These are phyloP conservation scores for Sisymbrium altissimum DNA, from an alignment of 345 rosid genomes.

Conservation along the genomic window DNA sequence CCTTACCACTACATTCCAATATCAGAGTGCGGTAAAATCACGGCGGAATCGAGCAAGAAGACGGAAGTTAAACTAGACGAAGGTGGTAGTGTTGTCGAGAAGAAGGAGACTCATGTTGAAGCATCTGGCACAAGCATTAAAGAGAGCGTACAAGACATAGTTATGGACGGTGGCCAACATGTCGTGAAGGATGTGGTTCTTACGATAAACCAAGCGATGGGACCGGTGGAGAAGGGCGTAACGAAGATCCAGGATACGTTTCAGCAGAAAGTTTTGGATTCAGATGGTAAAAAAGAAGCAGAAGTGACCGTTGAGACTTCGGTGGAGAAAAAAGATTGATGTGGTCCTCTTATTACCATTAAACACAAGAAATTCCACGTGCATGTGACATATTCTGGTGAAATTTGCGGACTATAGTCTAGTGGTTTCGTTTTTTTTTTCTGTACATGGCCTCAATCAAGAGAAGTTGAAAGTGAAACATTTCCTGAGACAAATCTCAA, in stretches of 20 bases:
- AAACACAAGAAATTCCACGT: background rate
- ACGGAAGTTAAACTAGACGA: conserved; percentile 38
- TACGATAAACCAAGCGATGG: conserved; percentile 85
- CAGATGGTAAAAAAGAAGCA: conserved; percentile 36
- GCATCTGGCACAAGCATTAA: conserved; percentile 74
- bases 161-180: conserved; percentile 69
- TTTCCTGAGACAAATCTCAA: background rate
- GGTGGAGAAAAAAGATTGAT: conserved; percentile 11
- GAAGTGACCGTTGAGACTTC: conserved; percentile 39
- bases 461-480: background rate
- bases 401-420: background rate
- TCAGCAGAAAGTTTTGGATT: conserved; percentile 39
- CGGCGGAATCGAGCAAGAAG: conserved; percentile 42
- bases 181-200: conserved; percentile 74
- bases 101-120: conserved; percentile 48
- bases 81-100: conserved; percentile 38
- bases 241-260: conserved; percentile 68
- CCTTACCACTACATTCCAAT: conserved; percentile 51
- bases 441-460: background rate
- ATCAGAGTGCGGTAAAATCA: conserved; percentile 35
- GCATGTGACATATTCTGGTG: background rate
- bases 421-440: background rate
- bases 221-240: conserved; percentile 84
- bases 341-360: background rate
- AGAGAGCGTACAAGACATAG: conserved; percentile 85